These are phyloP conservation scores for Dioscorea cayenensis DNA, from an alignment of 116 monocot species.

Conservation along the genomic window DNA sequence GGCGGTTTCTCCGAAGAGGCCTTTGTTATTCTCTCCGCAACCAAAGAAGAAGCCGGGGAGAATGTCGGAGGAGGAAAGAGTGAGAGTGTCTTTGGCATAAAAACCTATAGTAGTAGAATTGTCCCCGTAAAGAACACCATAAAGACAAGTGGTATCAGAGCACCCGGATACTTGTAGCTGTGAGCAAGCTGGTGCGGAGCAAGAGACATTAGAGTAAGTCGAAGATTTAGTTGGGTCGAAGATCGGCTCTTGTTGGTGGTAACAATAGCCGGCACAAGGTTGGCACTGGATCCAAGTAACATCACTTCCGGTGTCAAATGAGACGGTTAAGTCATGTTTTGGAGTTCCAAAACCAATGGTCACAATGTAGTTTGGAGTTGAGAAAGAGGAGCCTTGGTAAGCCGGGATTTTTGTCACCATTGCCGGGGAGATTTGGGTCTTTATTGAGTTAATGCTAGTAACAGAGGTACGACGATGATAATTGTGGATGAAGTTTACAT, in stretches of 20 bases:
- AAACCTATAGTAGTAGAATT: constrained; percentile 53
- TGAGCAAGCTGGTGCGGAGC: constrained; percentile 39
- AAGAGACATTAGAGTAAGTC: constrained; percentile 61
- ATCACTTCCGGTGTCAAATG: constrained; percentile 92
- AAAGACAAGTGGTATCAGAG: constrained; percentile 44
- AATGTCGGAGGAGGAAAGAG: constrained; percentile 19
- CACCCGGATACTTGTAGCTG: constrained; percentile 16
- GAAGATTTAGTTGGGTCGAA: constrained; percentile 70
- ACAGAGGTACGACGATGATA: constrained; percentile 2
- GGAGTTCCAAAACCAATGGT: constrained; percentile 71
- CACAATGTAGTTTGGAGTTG: constrained; percentile 64
- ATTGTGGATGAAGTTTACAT: constrained; percentile 33
- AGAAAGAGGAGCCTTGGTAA: constrained; percentile 23
- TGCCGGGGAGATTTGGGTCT: background rate
- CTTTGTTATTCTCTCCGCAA: constrained; percentile 49
- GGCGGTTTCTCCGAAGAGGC: constrained; percentile 38
- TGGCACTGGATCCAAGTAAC: constrained; percentile 83
- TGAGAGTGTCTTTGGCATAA: constrained; percentile 47
- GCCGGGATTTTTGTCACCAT: background rate
- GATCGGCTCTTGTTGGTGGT: constrained; percentile 52
- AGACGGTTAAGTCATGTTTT: constrained; percentile 19
- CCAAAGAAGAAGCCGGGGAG: constrained; percentile 39
- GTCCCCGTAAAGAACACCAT: constrained; percentile 66
- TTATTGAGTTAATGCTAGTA: background rate
- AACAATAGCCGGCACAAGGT: constrained; percentile 58